phyloP scores from a whole-genome alignment of 768 basidiomycete species.

The Leccinum rimulosum region DNA sequence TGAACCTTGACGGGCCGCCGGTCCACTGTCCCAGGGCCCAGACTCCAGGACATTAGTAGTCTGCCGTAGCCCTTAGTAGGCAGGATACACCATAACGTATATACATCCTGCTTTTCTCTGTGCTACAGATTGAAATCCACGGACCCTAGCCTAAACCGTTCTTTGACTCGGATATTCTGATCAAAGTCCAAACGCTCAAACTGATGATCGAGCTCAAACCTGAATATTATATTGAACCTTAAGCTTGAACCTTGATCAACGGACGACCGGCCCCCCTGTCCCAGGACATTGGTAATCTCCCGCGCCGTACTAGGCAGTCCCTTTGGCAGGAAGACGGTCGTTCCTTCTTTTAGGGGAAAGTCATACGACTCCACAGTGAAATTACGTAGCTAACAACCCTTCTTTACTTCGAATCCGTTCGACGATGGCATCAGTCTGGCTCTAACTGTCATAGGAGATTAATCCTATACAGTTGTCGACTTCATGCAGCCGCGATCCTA shows the following conservation, averaged over 20 bases:
- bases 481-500: background rate
- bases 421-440: background rate
- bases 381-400: background rate
- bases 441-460: background rate
- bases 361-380: background rate
- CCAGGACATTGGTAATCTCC: background rate
- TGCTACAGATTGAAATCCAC: no score
- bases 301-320: no score
- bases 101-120: no score
- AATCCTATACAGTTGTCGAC: background rate
- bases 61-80: no score
- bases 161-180: background rate
- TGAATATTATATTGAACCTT: background rate
- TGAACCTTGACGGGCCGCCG: no score
- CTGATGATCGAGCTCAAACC: background rate
- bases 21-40: no score
- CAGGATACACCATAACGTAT: no score
- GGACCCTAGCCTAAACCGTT: background rate
- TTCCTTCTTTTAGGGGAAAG: background rate
- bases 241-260: background rate
- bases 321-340: no score
- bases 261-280: background rate
- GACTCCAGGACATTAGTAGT: background rate
- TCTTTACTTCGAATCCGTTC: background rate
- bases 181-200: background rate